phyloP scores from a whole-genome alignment of 176 grass and related monocot genomes.

The Pharus latifolius region DNA sequence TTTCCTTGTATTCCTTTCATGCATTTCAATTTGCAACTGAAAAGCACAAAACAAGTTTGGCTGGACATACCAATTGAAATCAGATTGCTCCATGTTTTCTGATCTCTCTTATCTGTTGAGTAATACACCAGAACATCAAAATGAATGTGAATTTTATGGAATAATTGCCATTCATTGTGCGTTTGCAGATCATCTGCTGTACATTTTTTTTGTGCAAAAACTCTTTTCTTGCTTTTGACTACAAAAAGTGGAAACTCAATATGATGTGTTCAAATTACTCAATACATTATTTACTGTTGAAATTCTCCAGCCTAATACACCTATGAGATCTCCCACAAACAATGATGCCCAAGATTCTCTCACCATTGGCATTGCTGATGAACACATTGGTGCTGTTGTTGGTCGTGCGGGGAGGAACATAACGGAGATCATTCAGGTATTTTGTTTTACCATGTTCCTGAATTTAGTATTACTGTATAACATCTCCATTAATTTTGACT shows the following conservation, averaged over 20 bases:
- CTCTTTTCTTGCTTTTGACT: background rate
- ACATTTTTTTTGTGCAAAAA: background rate
- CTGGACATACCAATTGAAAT: background rate
- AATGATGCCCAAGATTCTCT: constrained; percentile 45
- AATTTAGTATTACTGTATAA: background rate
- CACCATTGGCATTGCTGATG: constrained; percentile 79
- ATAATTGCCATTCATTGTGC: too few relatives aligned
- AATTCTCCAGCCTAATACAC: constrained; percentile 32
- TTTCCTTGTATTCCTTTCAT: background rate
- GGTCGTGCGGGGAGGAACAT: constrained; percentile 80
- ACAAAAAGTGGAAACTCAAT: background rate
- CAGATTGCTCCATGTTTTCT: background rate
- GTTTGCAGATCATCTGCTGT: background rate
- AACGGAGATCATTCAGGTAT: constrained; percentile 79
- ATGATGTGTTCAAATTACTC: background rate
- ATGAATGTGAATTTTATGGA: background rate
- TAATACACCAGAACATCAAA: too few relatives aligned
- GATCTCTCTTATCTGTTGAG: too few relatives aligned
- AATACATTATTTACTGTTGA: background rate
- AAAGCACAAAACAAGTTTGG: background rate
- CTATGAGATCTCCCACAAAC: constrained; percentile 31
- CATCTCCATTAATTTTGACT: background rate
- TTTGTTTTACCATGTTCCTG: background rate
- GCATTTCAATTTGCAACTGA: background rate
- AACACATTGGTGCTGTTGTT: constrained; percentile 86